Conservation (phyloP, 2,329 filamentous ascomycete genomes). For the Beauveria bassiana region DNA sequence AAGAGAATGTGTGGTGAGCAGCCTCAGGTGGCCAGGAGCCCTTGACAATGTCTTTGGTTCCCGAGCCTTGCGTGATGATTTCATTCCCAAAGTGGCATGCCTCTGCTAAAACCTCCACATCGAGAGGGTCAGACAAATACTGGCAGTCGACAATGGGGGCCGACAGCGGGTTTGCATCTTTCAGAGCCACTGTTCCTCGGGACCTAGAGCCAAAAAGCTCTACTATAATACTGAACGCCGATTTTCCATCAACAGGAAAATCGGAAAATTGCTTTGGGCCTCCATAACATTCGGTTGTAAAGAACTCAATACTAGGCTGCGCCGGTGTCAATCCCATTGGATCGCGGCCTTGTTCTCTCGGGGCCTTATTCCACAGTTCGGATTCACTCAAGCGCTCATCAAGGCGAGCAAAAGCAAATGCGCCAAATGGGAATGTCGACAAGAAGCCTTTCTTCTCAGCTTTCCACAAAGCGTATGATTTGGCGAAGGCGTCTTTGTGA, state of each 20-base stretch:
- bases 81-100: conserved; percentile 53
- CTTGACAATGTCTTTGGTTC: conserved; percentile 51
- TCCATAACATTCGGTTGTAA: conserved; percentile 54
- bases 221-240: conserved; percentile 50
- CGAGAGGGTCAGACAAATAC: conserved; percentile 49
- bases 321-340: conserved; percentile 51
- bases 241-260: conserved; percentile 43
- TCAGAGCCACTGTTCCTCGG: conserved; percentile 45
- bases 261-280: conserved; percentile 50
- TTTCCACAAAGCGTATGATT: conserved; percentile 47
- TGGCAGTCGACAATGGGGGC: conserved; percentile 52
- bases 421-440: conserved; percentile 55
- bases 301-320: conserved; percentile 57
- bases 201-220: conserved; percentile 52
- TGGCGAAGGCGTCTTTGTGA: conserved; percentile 42
- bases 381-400: conserved; percentile 50
- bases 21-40: conserved; percentile 49
- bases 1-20: conserved; percentile 44
- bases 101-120: conserved; percentile 51
- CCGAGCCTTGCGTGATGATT: conserved; percentile 48
- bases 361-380: conserved; percentile 44
- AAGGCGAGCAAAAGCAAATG: conserved; percentile 54
- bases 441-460: conserved; percentile 50
- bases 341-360: conserved; percentile 43
- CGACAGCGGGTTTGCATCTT: conserved; percentile 37